Evolutionary conservation across 495 filamentous ascomycete species (phyloP), one percentile per base, ranked within the genome.

Genomic region (Gamarada debralockiae): DNA sequence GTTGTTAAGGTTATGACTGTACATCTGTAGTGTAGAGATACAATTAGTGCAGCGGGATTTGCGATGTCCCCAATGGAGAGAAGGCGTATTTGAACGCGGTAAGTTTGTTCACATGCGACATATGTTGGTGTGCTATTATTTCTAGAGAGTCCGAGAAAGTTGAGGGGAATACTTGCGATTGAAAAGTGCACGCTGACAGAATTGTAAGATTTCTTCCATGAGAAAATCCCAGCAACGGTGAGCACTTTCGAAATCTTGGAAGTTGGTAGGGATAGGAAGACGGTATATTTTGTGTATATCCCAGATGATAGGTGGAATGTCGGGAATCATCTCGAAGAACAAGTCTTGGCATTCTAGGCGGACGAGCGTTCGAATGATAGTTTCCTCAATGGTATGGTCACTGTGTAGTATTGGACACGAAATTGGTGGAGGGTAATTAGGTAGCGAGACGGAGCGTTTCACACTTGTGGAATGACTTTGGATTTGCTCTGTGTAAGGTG

Each of bases 341-440:
- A 58, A 25, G 3, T 45, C 52, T 22, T 48, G 51, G 6, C 56
- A 49, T 21, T 58, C 49, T 3, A 56, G 63, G 10, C 77, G 65
- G 13, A 73, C 75, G 52, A 81, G 78, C 64, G 76, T 77, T 21
- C 76, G 75, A 27, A 62, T 53, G 37, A 62, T 12, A 13, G 41
- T 43, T n/a, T 62, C 59, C 46, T 62, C 59, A 13, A 62, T 58
- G n/a, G 15, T 38, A 1, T 53, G 17, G 31, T 58, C 52, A 18
- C 47, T 55, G 40, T 58, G 52, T 7, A 56, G 56, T 1, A 56
- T 21, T 18, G 52, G 39, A n/a, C n/a, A n/a, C n/a, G n/a, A n/a
- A n/a, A n/a, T n/a, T n/a, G n/a, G n/a, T n/a, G n/a, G n/a, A n/a
- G n/a, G n/a, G n/a, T n/a, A n/a, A n/a, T n/a, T n/a, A n/a, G n/a